Percentiles rank a stretch among this genome's conserved stretches.
Evolutionary conservation across 768 basidiomycete species (phyloP).

Genomic region (Cytidiella melzeri): DNA sequence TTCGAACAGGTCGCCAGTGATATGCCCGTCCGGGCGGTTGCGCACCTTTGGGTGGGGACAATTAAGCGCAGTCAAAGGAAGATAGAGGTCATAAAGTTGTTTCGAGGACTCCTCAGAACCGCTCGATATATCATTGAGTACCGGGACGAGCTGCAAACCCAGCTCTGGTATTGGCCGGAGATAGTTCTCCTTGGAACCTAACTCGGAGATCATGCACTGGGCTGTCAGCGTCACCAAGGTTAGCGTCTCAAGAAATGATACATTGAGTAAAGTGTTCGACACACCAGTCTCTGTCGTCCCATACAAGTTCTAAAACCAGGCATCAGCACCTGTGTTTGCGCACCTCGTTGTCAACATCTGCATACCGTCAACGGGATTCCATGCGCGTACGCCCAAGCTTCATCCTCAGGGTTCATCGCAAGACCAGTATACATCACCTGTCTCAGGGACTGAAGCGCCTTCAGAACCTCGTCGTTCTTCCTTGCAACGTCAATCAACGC

Average conservation of each 20-base stretch:
- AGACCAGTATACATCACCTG: conserved; percentile 18
- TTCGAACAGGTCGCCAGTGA: conserved; percentile 24
- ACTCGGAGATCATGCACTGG: conserved; percentile 11
- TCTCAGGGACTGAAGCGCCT: conserved; percentile 12
- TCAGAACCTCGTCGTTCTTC: conserved; percentile 6
- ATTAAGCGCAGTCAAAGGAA: conserved; percentile 14
- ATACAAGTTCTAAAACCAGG: conserved; percentile 9
- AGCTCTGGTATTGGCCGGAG: conserved; percentile 7
- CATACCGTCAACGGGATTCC: conserved; percentile 14
- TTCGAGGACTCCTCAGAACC: not conserved
- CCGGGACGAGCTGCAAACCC: conserved; percentile 6
- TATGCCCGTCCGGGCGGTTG: conserved; percentile 13
- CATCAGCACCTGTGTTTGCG: too few species aligned
- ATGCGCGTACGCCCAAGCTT: conserved; percentile 15
- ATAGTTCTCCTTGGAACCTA: conserved; percentile 11
- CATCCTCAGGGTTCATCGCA: conserved; percentile 13
- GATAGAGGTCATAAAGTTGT: conserved; percentile 14
- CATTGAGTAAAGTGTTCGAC: not conserved
- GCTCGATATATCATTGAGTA: conserved; percentile 1
- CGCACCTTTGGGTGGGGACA: conserved; percentile 4
- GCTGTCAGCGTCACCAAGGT: conserved; percentile 2
- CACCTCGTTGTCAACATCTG: not conserved
- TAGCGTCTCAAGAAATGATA: too few species aligned
- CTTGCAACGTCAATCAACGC: conserved; percentile 13
- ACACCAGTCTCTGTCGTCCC: conserved; percentile 14